Evolutionary conservation across 2,329 filamentous ascomycete genomes (phyloP), one percentile per base, ranked within the genome.

Genomic region (Phoma herbarum): DNA sequence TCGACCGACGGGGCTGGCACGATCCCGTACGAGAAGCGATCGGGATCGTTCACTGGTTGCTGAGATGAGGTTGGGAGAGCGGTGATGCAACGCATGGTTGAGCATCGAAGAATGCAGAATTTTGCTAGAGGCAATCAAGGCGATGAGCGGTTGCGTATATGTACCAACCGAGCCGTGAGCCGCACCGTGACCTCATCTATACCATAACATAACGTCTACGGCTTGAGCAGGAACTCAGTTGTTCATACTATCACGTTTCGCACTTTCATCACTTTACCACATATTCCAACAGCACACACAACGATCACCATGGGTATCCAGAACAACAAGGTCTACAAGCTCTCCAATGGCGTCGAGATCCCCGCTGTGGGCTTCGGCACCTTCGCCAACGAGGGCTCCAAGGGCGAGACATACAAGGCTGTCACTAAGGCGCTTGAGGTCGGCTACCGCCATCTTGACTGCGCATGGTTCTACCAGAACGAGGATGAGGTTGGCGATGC

Each of bases 281-380:
- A 52, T 44, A 37, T 7, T 49, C 10, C 14, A 37, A 33, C 7
- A 45, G 23, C 16, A 37, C 39, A 51, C 37, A 48, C 48, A 35
- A 59, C 37, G 61, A 45, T 57, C 65, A 69, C 43, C 25, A 75
- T 75, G 73, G 65, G 66, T 39, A 64, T 69, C 52, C 63, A 68
- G 41, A 77, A 76, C 69, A 58, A 67, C 35, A 78, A 79, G 70
- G 80, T 78, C 44, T 85, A 82, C 77, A 84, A 76, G 63, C 79
- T 86, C 50, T 82, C 77, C 79, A 86, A 85, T 71, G 84, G 84
- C 66, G 84, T 88, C 59, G 82, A 81, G 72, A 88, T 92, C 33
- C 90, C 90, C 44, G 83, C 82, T 35, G 82, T 92, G 16, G 90
- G 89, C 35, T 91, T 92, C 69, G 90, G 90, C 56, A 88, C 91